Conservation (phyloP, 768 basidiomycete species). For the Lanmaoa pseudosensibilis region DNA sequence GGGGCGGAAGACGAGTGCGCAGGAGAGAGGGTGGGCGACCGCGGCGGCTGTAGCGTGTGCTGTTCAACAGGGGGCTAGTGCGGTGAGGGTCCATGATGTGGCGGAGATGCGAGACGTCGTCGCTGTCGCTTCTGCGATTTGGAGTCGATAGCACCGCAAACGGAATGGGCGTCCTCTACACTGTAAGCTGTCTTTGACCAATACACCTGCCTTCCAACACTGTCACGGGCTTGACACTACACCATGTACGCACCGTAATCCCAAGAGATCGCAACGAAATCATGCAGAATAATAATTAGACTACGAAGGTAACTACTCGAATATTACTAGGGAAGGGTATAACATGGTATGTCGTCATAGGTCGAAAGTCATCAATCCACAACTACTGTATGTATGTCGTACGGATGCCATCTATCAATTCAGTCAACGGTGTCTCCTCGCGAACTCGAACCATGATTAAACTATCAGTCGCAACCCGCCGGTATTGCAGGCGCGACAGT, state of each 20-base stretch:
- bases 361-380: no score
- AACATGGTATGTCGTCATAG: no score
- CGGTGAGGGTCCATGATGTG: constrained; percentile 85
- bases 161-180: background rate
- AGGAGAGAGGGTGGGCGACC: constrained; percentile 77
- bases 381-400: no score
- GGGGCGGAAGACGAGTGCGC: constrained; percentile 57
- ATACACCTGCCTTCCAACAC: no score
- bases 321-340: no score
- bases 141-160: constrained; percentile 28
- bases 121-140: constrained; percentile 61
- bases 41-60: constrained; percentile 74
- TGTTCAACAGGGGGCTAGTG: constrained; percentile 67
- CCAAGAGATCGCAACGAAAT: no score
- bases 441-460: background rate
- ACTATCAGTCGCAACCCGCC: background rate
- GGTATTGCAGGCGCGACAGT: background rate
- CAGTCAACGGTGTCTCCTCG: background rate
- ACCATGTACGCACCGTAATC: no score
- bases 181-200: no score
- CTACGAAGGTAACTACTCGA: no score
- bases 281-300: no score
- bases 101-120: constrained; percentile 73
- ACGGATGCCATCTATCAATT: no score
- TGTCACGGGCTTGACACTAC: no score